Percentiles rank a stretch among this genome's conserved stretches.
phyloP scores from a whole-genome alignment of 2,329 filamentous ascomycete genomes.

The Graphiopsis chlorocephala region DNA sequence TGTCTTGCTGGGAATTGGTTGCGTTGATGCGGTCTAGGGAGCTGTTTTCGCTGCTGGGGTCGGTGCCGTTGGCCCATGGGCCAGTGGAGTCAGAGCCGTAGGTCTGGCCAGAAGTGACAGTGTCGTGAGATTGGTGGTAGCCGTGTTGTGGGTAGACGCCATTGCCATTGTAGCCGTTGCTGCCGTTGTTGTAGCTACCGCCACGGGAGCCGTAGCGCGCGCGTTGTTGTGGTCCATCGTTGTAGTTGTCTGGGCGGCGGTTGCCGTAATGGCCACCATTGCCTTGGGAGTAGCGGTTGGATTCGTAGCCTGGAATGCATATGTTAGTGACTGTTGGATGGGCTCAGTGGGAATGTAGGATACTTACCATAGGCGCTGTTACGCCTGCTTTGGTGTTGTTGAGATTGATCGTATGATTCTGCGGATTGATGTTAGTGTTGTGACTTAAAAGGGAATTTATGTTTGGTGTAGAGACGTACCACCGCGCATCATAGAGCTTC shows the following conservation, averaged over 20 bases:
- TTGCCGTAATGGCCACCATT: conserved; percentile 39
- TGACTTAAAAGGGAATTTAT: neutral
- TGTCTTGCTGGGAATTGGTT: conserved; percentile 37
- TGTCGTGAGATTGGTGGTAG: conserved; percentile 82
- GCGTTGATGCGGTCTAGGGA: conserved; percentile 55
- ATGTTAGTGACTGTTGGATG: conserved; percentile 25
- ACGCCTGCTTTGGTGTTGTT: conserved; percentile 30
- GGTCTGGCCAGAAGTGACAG: conserved; percentile 63
- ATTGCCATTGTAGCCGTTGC: conserved; percentile 26
- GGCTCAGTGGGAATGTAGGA: neutral
- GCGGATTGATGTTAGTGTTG: neutral
- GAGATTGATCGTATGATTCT: conserved; percentile 26
- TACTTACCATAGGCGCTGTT: conserved; percentile 41
- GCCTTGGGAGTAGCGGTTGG: conserved; percentile 32
- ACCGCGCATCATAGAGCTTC: conserved; percentile 55
- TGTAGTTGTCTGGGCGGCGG: conserved; percentile 36
- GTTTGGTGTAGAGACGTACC: conserved; percentile 1
- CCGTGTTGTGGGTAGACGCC: conserved; percentile 47
- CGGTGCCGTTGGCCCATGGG: conserved; percentile 75
- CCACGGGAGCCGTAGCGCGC: conserved; percentile 42
- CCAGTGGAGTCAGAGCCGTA: conserved; percentile 70
- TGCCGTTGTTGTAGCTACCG: conserved; percentile 39
- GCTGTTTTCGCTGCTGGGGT: conserved; percentile 91
- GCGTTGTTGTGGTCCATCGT: conserved; percentile 34
- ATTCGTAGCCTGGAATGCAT: conserved; percentile 31